Conservation (phyloP, 2,329 filamentous ascomycete genomes). For the Didymella pomorum region DNA sequence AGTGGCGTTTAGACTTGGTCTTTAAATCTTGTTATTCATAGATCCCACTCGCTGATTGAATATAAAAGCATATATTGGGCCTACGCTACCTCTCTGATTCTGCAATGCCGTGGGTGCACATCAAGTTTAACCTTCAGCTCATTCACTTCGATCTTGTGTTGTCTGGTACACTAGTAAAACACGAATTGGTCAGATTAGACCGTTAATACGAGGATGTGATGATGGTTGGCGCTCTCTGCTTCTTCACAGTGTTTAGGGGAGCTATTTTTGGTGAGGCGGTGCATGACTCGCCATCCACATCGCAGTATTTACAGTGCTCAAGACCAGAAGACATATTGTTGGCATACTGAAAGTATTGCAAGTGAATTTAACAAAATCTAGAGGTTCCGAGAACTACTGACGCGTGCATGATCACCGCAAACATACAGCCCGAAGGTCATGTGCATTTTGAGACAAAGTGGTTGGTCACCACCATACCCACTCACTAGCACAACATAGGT, state of each 20-base stretch:
- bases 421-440: too few species aligned
- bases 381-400: not conserved
- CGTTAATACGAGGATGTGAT: not conserved
- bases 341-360: not conserved
- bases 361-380: not conserved
- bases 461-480: too few species aligned
- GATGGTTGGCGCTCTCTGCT: not conserved
- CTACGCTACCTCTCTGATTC: not conserved
- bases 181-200: slow-evolving; percentile 3
- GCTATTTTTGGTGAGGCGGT: slow-evolving; percentile 7
- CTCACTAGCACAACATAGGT: not conserved
- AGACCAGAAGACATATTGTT: not conserved
- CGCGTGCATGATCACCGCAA: too few species aligned
- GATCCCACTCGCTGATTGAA: not conserved
- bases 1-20: not conserved
- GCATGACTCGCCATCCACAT: slow-evolving; percentile 8
- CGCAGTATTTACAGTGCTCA: not conserved
- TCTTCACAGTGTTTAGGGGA: not conserved
- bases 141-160: not conserved
- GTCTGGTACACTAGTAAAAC: not conserved
- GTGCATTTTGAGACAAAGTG: too few species aligned
- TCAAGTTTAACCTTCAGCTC: not conserved
- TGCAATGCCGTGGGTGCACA: not conserved
- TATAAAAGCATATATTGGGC: not conserved
- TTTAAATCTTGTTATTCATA: not conserved